Percentiles rank a stretch among this genome's conserved stretches.
Evolutionary conservation across 176 grass and related monocot genomes (phyloP).

Genomic region (Lolium rigidum): DNA sequence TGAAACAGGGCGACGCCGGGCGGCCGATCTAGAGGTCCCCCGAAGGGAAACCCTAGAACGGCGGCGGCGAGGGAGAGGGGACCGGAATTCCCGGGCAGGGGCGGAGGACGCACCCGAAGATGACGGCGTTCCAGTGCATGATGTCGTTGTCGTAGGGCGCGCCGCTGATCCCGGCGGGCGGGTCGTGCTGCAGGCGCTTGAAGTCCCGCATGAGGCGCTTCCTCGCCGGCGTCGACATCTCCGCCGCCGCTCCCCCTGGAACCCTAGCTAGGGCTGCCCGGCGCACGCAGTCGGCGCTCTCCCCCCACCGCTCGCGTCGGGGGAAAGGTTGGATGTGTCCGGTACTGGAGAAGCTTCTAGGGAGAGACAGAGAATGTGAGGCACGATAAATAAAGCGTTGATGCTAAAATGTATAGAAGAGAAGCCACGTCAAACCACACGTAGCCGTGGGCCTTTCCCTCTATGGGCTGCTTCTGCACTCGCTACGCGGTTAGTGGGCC

Average conservation of each 20-base stretch:
- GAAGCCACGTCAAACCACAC: background rate
- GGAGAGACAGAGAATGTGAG: background rate
- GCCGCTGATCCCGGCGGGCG: constrained; percentile 92
- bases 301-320: background rate
- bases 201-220: constrained; percentile 99
- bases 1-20: background rate
- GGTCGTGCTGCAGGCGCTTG: constrained; percentile 97
- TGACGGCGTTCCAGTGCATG: constrained; percentile 99
- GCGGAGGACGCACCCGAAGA: constrained; percentile 68
- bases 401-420: background rate
- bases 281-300: background rate
- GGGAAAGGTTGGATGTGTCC: constrained; percentile 11
- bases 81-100: background rate
- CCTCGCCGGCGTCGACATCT: constrained; percentile 97
- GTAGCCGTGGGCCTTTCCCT: background rate
- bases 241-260: constrained; percentile 2
- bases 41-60: constrained; percentile 22
- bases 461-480: too few species aligned
- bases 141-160: constrained; percentile 98
- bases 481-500: too few species aligned
- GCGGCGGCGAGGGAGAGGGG: background rate
- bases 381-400: background rate
- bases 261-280: constrained; percentile 44
- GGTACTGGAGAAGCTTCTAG: constrained; percentile 38
- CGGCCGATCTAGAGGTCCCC: constrained; percentile 31